Base-by-base conservation (phyloP, 345 rosid genomes). In the Erysimum cheiranthoides region DNA sequence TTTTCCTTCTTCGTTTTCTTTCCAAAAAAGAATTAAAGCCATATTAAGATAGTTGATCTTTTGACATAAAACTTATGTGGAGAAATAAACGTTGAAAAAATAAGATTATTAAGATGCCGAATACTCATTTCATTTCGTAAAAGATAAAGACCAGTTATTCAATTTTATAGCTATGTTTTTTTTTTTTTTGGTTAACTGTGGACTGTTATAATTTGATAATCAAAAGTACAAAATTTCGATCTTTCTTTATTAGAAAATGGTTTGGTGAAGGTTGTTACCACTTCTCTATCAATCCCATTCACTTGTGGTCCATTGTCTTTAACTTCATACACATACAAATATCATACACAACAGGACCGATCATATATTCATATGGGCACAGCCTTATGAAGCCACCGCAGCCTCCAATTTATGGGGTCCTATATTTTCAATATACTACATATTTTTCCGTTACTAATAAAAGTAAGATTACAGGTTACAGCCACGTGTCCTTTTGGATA, bases 191-290 rank as follows among this genome's bases (percentile, higher is more conserved):
- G 8, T 35, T 35, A 35, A 35, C 6, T 8, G 38, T n/a, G n/a
- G n/a, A n/a, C n/a, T 38, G 45, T 35, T 10, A 5, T 17, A 34
- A 4, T 35, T n/a, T 35, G 63, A 35, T 59, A 38, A 38, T 12
- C 32, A 12, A 25, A 52, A 40, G 68, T 60, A 61, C 45, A 12
- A 18, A 67, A 40, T 18, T 12, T 61, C 5, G 32, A 74, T 66
- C 1, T 45, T 65, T 66, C 34, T 49, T 58, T 64, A 39, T 7
- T 61, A 43, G 17, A 45, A 76, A 51, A 45, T 76, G 80, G 75
- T 76, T 61, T 62, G 80, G 70, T 70, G 70, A 69, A 53, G 70
- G 70, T 62, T 25, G 75, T 70, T 70, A 45, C 36, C 21, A 70
- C 66, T 28, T 54, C 14, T 9, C 71, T 25, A 70, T 76, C 71